Evolutionary conservation across 345 rosid species (phyloP), one percentile per base, ranked within the genome.

Genomic region (Schrenkiella parvula): DNA sequence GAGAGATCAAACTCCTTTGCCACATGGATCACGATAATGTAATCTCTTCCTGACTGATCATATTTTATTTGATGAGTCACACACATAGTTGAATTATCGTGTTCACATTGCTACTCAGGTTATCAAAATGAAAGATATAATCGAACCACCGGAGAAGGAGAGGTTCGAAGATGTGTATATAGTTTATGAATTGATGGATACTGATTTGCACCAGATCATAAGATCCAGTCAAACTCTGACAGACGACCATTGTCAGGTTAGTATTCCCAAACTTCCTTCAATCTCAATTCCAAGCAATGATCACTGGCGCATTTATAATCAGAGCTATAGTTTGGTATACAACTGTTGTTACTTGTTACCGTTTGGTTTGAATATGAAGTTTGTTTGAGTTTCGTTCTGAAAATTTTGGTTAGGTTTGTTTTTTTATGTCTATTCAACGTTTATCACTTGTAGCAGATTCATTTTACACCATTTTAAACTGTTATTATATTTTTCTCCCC

Each of bases 11-110:
- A 78, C 96, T 95, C 66, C 93, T 90, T 2, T 67, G 87, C 74
- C 98, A 93, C 76, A 86, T 89, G 97, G 88, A 86, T 73, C 98
- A 90, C 61, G 96, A 91, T 35, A 89, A 95, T 80, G 97, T 91
- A 78, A 23, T 51, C 46, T 38, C 22, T 69, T 60, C 14, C 54
- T 56, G 23, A 55, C 32, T 60, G 6, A 31, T 31, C 12, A 3
- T 6, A 15, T 54, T 29, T 31, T n/a, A 2, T 23, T 41, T 60
- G 14, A 18, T 66, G 25, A 57, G 43, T 18, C 50, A 11, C n/a
- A 25, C 48, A 55, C 25, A 17, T 55, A 25, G 55, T 67, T 74
- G 60, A 25, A 17, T n/a, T 28, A 37, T 2, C 4, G 4, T 31
- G 35, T 56, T 56, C 17, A n/a, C 31, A 60, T 12, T 60, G 59